Percentiles rank a stretch among this genome's conserved stretches.
phyloP scores from a whole-genome alignment of 2,329 filamentous ascomycete species.

The Simplicillium sp. region DNA sequence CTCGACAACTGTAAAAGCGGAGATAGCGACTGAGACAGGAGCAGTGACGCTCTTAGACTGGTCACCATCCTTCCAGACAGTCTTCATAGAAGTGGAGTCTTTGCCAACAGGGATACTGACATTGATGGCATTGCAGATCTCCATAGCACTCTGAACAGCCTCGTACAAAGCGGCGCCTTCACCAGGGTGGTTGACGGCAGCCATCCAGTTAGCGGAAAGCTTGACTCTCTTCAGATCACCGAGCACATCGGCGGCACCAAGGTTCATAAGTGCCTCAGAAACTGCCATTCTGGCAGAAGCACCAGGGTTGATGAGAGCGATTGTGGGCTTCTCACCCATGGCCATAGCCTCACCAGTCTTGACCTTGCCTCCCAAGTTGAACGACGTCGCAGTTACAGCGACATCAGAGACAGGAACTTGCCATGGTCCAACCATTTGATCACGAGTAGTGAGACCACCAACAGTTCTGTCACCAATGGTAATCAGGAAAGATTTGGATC shows the following conservation, averaged over 20 bases:
- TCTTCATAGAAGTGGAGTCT: slow-evolving; percentile 98
- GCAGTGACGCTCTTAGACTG: slow-evolving; percentile 80
- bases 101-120: slow-evolving; percentile 95
- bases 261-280: slow-evolving; percentile 84
- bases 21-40: slow-evolving; percentile 83
- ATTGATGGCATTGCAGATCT: slow-evolving; percentile 81
- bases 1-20: slow-evolving; percentile 78
- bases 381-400: slow-evolving; percentile 79
- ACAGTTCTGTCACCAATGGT: slow-evolving; percentile 92
- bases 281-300: slow-evolving; percentile 96
- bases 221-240: slow-evolving; percentile 71
- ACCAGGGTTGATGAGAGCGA: slow-evolving; percentile 81
- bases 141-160: slow-evolving; percentile 85
- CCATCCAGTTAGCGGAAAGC: slow-evolving; percentile 98
- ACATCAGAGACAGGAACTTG: slow-evolving; percentile 91
- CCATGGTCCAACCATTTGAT: slow-evolving; percentile 96
- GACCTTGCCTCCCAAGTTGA: slow-evolving; percentile 55
- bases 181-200: slow-evolving; percentile 83
- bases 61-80: slow-evolving; percentile 73
- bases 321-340: slow-evolving; percentile 84
- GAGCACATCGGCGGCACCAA: slow-evolving; percentile 66
- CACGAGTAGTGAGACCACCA: slow-evolving; percentile 76
- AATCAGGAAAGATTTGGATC: slow-evolving; percentile 95
- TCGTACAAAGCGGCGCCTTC: slow-evolving; percentile 90
- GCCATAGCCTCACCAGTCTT: slow-evolving; percentile 92